Conservation (phyloP, 768 basidiomycete species). For the Cystofilobasidium bisporidii region DNA sequence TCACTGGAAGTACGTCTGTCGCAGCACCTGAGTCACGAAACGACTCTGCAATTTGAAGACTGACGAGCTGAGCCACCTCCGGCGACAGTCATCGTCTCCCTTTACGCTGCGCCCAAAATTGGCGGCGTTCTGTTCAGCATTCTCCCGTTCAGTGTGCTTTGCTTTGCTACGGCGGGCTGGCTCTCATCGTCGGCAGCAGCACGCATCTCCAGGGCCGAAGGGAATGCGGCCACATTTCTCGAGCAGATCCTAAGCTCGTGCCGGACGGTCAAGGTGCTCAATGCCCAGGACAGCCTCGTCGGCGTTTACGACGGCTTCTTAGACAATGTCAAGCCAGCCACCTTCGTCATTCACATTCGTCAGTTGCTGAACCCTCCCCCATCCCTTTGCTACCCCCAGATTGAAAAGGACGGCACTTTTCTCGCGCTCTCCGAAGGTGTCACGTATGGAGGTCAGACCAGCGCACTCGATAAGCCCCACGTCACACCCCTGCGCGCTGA, state of each 20-base stretch:
- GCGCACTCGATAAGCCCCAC: not conserved
- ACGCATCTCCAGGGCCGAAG: slow-evolving; percentile 20
- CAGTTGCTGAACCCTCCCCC: slow-evolving; percentile 23
- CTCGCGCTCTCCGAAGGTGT: slow-evolving; percentile 26
- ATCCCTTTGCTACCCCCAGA: slow-evolving; percentile 19
- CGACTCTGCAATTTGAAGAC: too few species aligned
- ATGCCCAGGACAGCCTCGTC: slow-evolving; percentile 14
- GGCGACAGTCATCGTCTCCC: slow-evolving; percentile 28
- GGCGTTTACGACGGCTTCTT: slow-evolving; percentile 21
- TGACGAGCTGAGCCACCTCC: too few species aligned
- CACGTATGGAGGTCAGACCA: not conserved
- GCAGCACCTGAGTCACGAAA: too few species aligned
- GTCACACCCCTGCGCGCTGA: not conserved
- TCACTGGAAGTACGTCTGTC: slow-evolving; percentile 2
- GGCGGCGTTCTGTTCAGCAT: slow-evolving; percentile 28
- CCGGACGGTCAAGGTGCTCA: slow-evolving; percentile 35
- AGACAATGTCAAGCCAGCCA: not conserved
- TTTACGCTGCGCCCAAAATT: slow-evolving; percentile 22
- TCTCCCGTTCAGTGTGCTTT: slow-evolving; percentile 18
- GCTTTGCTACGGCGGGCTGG: not conserved
- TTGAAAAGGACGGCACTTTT: slow-evolving; percentile 27
- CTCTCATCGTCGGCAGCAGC: slow-evolving; percentile 2
- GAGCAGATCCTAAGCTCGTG: slow-evolving; percentile 36
- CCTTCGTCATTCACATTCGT: not conserved
- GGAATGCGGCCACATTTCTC: slow-evolving; percentile 19